Conservation (phyloP, 2,329 filamentous ascomycete species). For the Orbilia blumenaviensis region DNA sequence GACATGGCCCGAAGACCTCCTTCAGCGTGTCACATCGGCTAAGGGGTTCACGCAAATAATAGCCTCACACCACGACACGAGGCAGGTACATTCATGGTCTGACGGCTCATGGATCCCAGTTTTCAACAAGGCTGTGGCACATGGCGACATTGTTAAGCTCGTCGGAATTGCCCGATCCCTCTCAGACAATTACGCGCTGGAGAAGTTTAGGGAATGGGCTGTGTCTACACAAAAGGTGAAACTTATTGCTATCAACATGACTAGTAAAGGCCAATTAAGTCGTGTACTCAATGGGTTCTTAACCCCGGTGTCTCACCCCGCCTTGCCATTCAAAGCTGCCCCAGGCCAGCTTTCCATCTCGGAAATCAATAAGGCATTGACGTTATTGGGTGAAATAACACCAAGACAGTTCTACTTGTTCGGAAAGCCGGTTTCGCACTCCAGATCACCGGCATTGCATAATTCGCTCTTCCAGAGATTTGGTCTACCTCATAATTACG, state of each 20-base stretch:
- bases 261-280: constrained; percentile 82
- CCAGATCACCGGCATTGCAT: constrained; percentile 86
- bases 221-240: constrained; percentile 76
- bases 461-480: constrained; percentile 80
- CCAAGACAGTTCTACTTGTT: constrained; percentile 84
- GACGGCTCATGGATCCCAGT: constrained; percentile 90
- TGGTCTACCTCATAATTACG: constrained; percentile 87
- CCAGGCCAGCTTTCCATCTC: constrained; percentile 90
- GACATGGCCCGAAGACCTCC: constrained; percentile 78
- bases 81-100: constrained; percentile 80
- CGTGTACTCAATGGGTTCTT: constrained; percentile 91
- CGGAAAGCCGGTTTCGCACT: constrained; percentile 82
- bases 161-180: constrained; percentile 79
- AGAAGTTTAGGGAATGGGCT: constrained; percentile 80
- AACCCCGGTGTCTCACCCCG: constrained; percentile 90
- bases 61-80: constrained; percentile 92
- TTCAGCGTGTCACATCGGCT: constrained; percentile 72
- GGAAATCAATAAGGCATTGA: constrained; percentile 82
- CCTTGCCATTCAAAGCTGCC: constrained; percentile 89
- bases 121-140: constrained; percentile 89
- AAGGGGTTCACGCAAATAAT: constrained; percentile 84
- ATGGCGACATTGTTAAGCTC: constrained; percentile 93
- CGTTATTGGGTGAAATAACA: constrained; percentile 80
- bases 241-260: constrained; percentile 96
- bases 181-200: constrained; percentile 86